A percentile compares a stretch with the other conserved stretches of the same genome.
These are phyloP conservation scores for Cubamyces sp. DNA, from an alignment of 768 basidiomycete species.

Conservation along the genomic window DNA sequence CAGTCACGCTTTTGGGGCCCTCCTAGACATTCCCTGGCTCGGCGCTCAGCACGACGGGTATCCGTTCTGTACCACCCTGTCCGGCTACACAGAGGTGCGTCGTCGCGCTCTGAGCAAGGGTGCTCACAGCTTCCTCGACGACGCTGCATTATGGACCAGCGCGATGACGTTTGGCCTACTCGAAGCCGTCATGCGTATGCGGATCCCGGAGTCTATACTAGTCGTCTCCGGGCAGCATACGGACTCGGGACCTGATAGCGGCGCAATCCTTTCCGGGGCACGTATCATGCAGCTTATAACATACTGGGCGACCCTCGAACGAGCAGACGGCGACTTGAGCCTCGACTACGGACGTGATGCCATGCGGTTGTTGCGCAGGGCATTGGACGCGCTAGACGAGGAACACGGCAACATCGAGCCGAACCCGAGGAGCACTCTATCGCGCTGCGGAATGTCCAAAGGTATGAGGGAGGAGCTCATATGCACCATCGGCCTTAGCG, in stretches of 20 bases:
- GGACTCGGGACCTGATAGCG: background rate
- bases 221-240: background rate
- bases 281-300: background rate
- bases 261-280: background rate
- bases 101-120: background rate
- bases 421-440: background rate
- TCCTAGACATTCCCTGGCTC: constrained; percentile 5
- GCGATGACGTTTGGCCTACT: constrained; percentile 16
- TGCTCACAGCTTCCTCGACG: constrained; percentile 1
- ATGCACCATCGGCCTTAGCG: background rate
- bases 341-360: background rate
- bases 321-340: background rate
- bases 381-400: constrained; percentile 1
- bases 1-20: background rate
- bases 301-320: background rate
- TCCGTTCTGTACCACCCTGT: background rate
- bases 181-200: constrained; percentile 1
- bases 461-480: background rate
- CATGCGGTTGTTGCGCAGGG: background rate
- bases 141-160: constrained; percentile 14
- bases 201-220: constrained; percentile 6
- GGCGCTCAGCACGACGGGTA: constrained; percentile 5
- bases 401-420: background rate
- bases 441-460: background rate
- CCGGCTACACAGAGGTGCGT: constrained; percentile 2